These are phyloP conservation scores for Tulasnella sp. DNA, from an alignment of 768 basidiomycete genomes.

Conservation along the genomic window DNA sequence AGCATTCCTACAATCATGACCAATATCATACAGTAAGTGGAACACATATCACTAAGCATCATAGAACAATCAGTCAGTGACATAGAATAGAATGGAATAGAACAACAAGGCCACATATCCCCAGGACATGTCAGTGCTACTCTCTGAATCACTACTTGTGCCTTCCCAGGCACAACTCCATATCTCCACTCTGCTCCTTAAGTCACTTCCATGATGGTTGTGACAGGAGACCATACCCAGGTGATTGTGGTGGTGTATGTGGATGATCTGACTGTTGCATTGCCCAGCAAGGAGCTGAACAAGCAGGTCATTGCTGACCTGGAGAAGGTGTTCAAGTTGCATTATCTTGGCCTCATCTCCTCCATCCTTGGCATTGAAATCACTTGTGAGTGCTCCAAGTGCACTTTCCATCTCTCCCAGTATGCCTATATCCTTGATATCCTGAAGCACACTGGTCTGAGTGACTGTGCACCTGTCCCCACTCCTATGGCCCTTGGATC, in stretches of 20 bases:
- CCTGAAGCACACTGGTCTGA: constrained; percentile 15
- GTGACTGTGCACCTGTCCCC: constrained; percentile 12
- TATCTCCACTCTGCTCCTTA: too few species aligned
- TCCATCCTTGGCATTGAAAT: constrained; percentile 22
- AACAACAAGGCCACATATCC: too few species aligned
- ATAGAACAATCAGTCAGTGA: too few species aligned
- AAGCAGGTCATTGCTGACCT: constrained; percentile 21
- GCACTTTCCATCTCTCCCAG: constrained; percentile 18
- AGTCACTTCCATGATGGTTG: too few species aligned
- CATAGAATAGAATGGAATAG: too few species aligned
- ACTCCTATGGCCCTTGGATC: constrained; percentile 21
- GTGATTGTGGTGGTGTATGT: constrained; percentile 20
- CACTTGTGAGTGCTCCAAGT: constrained; percentile 7
- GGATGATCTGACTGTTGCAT: constrained; percentile 8
- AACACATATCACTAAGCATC: too few species aligned
- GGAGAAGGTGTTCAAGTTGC: constrained; percentile 24
- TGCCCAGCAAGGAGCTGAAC: neutral
- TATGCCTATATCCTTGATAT: constrained; percentile 18
- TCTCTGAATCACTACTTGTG: too few species aligned
- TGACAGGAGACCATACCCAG: too few species aligned
- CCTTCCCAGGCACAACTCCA: too few species aligned
- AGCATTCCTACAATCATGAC: too few species aligned
- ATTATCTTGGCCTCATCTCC: constrained; percentile 1
- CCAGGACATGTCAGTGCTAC: too few species aligned
- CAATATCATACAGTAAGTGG: too few species aligned